phyloP scores from a whole-genome alignment of 2,329 filamentous ascomycete genomes.

The Aspergillus calidoustus region DNA sequence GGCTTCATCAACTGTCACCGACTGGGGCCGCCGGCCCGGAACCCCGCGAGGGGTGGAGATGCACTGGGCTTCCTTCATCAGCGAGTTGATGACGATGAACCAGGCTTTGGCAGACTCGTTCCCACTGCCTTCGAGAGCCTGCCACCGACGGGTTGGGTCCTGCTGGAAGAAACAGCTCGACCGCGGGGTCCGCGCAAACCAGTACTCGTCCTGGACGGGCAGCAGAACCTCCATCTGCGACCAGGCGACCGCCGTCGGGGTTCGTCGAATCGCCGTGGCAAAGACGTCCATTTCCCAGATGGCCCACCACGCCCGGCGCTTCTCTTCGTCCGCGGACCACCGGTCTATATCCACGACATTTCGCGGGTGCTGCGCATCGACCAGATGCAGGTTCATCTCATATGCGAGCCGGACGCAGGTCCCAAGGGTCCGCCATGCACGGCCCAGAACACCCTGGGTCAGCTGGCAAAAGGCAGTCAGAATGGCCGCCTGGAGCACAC shows the following conservation, averaged over 20 bases:
- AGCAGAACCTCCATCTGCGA: slow-evolving; percentile 42
- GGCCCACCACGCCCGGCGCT: slow-evolving; percentile 46
- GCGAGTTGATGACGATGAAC: slow-evolving; percentile 47
- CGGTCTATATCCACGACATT: neutral
- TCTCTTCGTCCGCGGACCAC: slow-evolving; percentile 35
- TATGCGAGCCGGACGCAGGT: slow-evolving; percentile 38
- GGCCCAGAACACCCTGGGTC: slow-evolving; percentile 40
- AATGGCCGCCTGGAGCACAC: slow-evolving; percentile 39
- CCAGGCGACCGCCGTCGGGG: slow-evolving; percentile 44
- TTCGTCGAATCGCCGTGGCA: slow-evolving; percentile 45
- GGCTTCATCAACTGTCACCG: slow-evolving; percentile 16
- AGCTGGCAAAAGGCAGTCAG: slow-evolving; percentile 42
- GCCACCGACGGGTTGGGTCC: slow-evolving; percentile 39
- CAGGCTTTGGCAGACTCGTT: slow-evolving; percentile 44
- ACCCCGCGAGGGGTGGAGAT: neutral
- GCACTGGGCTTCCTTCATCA: slow-evolving; percentile 45
- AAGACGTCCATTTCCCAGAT: slow-evolving; percentile 53
- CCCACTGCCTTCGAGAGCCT: slow-evolving; percentile 33
- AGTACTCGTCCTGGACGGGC: slow-evolving; percentile 41
- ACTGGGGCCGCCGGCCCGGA: neutral
- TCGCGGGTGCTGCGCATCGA: neutral
- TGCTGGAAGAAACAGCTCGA: slow-evolving; percentile 34
- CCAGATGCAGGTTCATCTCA: slow-evolving; percentile 33
- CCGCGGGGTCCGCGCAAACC: slow-evolving; percentile 33
- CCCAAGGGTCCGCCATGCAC: slow-evolving; percentile 42